A percentile compares a stretch with the other conserved stretches of the same genome.
Evolutionary conservation across 495 filamentous ascomycete genomes (phyloP).

Genomic region (Cenococcum geophilum): DNA sequence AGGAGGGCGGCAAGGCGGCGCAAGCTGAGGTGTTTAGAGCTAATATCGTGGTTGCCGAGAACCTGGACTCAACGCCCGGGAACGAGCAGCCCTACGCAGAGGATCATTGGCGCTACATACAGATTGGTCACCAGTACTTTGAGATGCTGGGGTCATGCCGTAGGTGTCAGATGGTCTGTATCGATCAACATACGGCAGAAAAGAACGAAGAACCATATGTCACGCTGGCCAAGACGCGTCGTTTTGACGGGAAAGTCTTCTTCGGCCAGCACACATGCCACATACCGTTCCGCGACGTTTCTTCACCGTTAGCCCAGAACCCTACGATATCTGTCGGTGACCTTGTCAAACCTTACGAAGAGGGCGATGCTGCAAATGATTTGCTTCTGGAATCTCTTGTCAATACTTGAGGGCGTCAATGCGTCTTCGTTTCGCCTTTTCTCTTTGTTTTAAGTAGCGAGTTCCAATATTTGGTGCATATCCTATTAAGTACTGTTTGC

Average conservation of each 20-base stretch:
- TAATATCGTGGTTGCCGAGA: conserved; percentile 69
- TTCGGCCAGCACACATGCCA: conserved; percentile 71
- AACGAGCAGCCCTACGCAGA: conserved; percentile 54
- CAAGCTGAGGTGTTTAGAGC: conserved; percentile 71
- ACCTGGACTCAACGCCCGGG: conserved; percentile 39
- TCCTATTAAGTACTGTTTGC: conserved; percentile 6
- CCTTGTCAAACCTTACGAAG: conserved; percentile 39
- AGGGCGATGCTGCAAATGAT: conserved; percentile 20
- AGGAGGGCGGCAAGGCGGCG: conserved; percentile 51
- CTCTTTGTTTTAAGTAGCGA: conserved; percentile 6
- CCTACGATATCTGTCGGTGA: conserved; percentile 56
- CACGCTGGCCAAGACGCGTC: conserved; percentile 77
- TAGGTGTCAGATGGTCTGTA: conserved; percentile 91
- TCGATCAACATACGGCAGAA: conserved; percentile 75
- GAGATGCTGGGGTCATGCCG: conserved; percentile 76
- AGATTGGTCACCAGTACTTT: conserved; percentile 51
- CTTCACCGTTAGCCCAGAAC: conserved; percentile 34
- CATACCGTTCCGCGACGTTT: conserved; percentile 30
- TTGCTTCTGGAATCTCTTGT: conserved; percentile 14
- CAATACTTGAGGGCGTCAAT: conserved; percentile 21
- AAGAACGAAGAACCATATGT: conserved; percentile 80
- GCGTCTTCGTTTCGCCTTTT: conserved; percentile 17
- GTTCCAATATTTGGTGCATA: background rate
- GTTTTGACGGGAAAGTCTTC: conserved; percentile 71
- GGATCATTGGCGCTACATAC: conserved; percentile 49